These are phyloP conservation scores for Annulohypoxylon truncatum DNA, from an alignment of 2,329 filamentous ascomycete species.

Conservation along the genomic window DNA sequence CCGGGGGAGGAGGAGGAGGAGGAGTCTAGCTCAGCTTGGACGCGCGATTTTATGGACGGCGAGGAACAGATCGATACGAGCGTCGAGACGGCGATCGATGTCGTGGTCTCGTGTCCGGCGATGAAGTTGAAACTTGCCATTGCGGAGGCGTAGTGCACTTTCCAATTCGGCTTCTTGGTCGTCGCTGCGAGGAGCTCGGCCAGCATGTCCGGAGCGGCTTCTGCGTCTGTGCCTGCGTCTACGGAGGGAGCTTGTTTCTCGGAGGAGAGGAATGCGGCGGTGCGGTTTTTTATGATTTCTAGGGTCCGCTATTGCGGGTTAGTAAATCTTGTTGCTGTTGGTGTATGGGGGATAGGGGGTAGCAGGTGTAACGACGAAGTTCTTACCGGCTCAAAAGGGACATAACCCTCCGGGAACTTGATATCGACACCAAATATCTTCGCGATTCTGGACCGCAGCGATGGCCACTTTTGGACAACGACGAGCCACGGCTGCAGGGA, in stretches of 20 bases:
- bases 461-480: constrained; percentile 17
- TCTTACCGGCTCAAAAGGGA: constrained; percentile 24
- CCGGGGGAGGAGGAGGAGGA: too few relatives aligned
- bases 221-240: neutral
- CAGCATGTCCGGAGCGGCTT: constrained; percentile 15
- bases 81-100: constrained; percentile 51
- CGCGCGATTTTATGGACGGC: constrained; percentile 47
- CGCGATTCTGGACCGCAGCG: constrained; percentile 10
- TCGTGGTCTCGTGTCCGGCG: constrained; percentile 30
- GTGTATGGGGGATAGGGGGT: neutral
- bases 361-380: too few relatives aligned
- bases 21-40: constrained; percentile 52
- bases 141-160: constrained; percentile 15
- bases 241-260: constrained; percentile 4
- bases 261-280: constrained; percentile 11
- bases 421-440: constrained; percentile 20
- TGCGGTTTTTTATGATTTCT: constrained; percentile 21
- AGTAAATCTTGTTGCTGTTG: neutral
- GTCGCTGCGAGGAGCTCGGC: constrained; percentile 23
- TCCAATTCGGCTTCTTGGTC: constrained; percentile 23
- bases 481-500: constrained; percentile 18
- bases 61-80: constrained; percentile 61
- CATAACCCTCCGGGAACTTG: constrained; percentile 14
- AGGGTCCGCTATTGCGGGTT: neutral
- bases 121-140: constrained; percentile 28